phyloP scores from a whole-genome alignment of 345 rosid species.

The Orychophragmus violaceus region DNA sequence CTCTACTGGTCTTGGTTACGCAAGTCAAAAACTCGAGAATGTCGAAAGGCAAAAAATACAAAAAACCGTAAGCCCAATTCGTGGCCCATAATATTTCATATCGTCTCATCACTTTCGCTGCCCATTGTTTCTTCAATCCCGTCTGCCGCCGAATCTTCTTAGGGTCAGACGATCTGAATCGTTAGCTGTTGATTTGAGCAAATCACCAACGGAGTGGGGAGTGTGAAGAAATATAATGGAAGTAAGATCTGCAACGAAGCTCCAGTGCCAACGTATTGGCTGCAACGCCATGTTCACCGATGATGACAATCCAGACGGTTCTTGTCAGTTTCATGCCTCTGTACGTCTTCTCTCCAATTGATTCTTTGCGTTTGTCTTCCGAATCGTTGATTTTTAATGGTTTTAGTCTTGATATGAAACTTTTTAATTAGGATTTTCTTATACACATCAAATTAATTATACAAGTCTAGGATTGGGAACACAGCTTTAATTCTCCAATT shows the following conservation, averaged over 20 bases:
- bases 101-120: no score
- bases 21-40: no score
- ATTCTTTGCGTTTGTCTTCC: background rate
- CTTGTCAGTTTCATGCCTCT: slow-evolving; percentile 73
- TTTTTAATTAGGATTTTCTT: no score
- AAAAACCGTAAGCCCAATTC: no score
- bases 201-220: no score
- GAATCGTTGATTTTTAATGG: background rate
- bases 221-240: slow-evolving; percentile 40
- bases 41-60: no score
- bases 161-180: no score
- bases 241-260: slow-evolving; percentile 31
- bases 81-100: no score
- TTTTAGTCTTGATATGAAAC: background rate
- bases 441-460: background rate
- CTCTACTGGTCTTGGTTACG: no score
- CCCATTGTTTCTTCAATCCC: no score
- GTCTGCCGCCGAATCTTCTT: no score
- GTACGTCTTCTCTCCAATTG: slow-evolving; percentile 33
- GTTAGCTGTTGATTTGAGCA: no score
- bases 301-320: slow-evolving; percentile 74
- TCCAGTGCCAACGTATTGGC: slow-evolving; percentile 85
- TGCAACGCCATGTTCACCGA: slow-evolving; percentile 78
- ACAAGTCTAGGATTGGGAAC: background rate
- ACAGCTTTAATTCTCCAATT: background rate